Conservation (phyloP, 352 stramenopile genomes). For the Globisporangium recalcitrans region DNA sequence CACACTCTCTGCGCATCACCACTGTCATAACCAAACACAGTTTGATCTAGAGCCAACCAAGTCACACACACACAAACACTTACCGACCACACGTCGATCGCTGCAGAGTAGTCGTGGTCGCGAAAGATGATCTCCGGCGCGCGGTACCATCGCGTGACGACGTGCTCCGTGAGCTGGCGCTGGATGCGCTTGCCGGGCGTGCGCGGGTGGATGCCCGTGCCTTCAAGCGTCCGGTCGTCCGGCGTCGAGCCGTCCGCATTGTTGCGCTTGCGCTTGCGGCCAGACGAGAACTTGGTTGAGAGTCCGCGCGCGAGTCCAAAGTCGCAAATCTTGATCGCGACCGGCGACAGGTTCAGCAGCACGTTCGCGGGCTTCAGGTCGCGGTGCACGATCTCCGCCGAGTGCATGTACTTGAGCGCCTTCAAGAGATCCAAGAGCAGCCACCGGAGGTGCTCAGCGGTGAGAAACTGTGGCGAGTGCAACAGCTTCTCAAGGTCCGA, state of each 20-base stretch:
- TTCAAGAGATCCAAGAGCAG: slow-evolving; percentile 83
- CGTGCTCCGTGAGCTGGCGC: slow-evolving; percentile 92
- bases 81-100: slow-evolving; percentile 88
- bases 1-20: not conserved
- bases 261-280: slow-evolving; percentile 42
- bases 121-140: slow-evolving; percentile 93
- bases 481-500: slow-evolving; percentile 83
- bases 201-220: slow-evolving; percentile 59
- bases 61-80: slow-evolving; percentile 19
- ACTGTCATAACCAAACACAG: not conserved
- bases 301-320: slow-evolving; percentile 76
- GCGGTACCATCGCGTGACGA: slow-evolving; percentile 95
- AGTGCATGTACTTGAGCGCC: slow-evolving; percentile 89
- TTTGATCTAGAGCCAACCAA: too few relatives aligned
- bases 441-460: slow-evolving; percentile 78
- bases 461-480: slow-evolving; percentile 82
- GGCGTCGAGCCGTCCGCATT: slow-evolving; percentile 33
- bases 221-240: slow-evolving; percentile 58
- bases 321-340: slow-evolving; percentile 86
- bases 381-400: slow-evolving; percentile 83
- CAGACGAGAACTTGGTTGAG: slow-evolving; percentile 48
- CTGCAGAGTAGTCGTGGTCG: slow-evolving; percentile 83
- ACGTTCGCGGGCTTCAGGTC: slow-evolving; percentile 88
- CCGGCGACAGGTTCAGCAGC: slow-evolving; percentile 78
- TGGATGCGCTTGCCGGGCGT: slow-evolving; percentile 77